phyloP scores from a whole-genome alignment of 495 filamentous ascomycete species.

The Annulohypoxylon nitens region DNA sequence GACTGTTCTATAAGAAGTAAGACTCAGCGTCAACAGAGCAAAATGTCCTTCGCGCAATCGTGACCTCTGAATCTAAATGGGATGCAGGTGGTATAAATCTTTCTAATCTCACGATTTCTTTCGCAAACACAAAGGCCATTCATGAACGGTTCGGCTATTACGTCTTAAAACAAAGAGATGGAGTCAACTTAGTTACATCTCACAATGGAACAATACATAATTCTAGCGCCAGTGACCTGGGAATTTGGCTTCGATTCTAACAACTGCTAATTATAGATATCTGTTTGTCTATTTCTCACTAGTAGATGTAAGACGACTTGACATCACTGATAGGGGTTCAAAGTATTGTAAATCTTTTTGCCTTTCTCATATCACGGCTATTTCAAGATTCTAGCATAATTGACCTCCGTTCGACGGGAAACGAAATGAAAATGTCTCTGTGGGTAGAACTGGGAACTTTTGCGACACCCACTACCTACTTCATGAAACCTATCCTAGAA shows the following conservation, averaged over 20 bases:
- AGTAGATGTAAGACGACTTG: too few species aligned
- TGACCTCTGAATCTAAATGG: neutral
- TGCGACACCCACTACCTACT: constrained; percentile 17
- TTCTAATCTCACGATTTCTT: neutral
- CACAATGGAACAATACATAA: neutral
- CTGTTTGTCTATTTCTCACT: neutral
- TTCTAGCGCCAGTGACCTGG: too few species aligned
- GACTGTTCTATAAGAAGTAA: neutral
- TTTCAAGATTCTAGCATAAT: too few species aligned
- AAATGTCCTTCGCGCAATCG: neutral
- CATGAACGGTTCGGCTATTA: neutral
- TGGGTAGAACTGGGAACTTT: neutral
- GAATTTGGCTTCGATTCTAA: neutral
- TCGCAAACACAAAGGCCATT: constrained; percentile 1
- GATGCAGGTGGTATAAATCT: neutral
- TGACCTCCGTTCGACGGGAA: too few species aligned
- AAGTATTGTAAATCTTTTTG: too few species aligned
- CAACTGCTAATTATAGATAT: neutral
- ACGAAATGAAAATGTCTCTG: neutral
- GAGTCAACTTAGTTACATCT: neutral
- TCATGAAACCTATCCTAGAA: constrained; percentile 29
- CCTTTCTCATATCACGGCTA: too few species aligned
- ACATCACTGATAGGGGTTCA: too few species aligned
- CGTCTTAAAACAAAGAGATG: neutral
- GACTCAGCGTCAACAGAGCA: neutral